Percentiles rank a stretch among this genome's conserved stretches.
These are phyloP conservation scores for Secale cereale DNA, from an alignment of 176 grass and related monocot species.

Conservation along the genomic window DNA sequence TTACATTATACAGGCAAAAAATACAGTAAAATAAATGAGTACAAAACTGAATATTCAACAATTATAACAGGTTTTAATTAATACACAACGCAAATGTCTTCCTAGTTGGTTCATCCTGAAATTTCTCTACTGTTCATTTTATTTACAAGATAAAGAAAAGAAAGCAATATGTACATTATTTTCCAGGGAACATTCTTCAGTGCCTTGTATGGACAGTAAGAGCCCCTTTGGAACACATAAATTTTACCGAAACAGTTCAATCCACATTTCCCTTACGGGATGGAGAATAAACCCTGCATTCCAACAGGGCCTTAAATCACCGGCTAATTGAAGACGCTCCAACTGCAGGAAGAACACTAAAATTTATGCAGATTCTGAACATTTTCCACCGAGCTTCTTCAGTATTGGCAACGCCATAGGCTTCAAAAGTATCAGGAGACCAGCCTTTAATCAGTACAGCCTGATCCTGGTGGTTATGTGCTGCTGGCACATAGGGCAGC, in stretches of 20 bases:
- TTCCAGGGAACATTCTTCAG: background rate
- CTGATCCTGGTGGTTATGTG: constrained; percentile 83
- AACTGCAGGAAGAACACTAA: background rate
- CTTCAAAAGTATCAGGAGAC: constrained; percentile 22
- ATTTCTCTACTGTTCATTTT: background rate
- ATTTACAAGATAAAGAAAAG: constrained; percentile 14
- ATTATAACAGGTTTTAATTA: background rate
- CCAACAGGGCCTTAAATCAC: background rate
- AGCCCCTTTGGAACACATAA: background rate
- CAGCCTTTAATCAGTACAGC: constrained; percentile 51
- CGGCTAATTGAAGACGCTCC: background rate
- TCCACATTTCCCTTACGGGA: background rate
- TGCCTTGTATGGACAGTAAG: background rate
- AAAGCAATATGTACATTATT: constrained; percentile 28
- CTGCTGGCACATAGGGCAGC: constrained; percentile 83
- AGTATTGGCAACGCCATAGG: constrained; percentile 5
- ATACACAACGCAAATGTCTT: background rate
- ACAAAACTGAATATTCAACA: background rate
- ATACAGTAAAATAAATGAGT: background rate
- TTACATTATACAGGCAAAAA: background rate
- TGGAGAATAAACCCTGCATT: background rate
- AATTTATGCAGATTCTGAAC: background rate
- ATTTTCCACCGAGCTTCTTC: constrained; percentile 18
- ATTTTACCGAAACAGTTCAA: background rate
- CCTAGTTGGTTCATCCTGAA: background rate